Base-by-base conservation (phyloP, 192 early-diverging fungal species). In the Entomortierella beljakovae region DNA sequence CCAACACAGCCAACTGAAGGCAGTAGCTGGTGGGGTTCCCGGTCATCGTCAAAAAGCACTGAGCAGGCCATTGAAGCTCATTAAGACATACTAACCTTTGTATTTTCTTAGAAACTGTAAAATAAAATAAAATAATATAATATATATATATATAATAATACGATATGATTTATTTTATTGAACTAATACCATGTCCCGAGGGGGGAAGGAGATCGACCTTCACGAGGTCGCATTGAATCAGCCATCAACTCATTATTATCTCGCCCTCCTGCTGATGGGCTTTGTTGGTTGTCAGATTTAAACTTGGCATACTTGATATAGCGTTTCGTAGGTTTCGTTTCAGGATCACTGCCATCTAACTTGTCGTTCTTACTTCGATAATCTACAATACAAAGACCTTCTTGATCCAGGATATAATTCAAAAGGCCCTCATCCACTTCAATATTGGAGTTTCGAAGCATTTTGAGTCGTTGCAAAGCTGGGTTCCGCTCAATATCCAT, bases 151-250 rank as follows among this genome's bases (percentile, higher is more conserved):
- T n/a, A n/a, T n/a, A n/a, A n/a, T n/a, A n/a, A n/a, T n/a, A n/a
- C n/a, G n/a, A n/a, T n/a, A n/a, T n/a, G n/a, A n/a, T n/a, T n/a
- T n/a, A n/a, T n/a, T n/a, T n/a, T n/a, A n/a, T n/a, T n/a, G n/a
- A 2, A 13, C 57, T 28, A 71, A 28, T 63, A 71, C 69, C 69
- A 71, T 10, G 69, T 71, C 33, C 60, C 54, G 0, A 71, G 43
- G 35, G 69, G 69, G n/a, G 69, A 63, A n/a, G 69, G 69, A 1
- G 69, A 71, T 1, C 69, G 60, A n/a, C 69, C 69, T 28, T 48
- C 51, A 6, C 69, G 69, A 16, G 69, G 69, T 26, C 69, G 59
- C 69, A 71, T 71, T n/a, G 63, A 59, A 46, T 71, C 51, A 28
- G 60, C 22, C 69, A 71, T 71, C 29, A 63, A 38, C 34, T 71